Base-by-base conservation (phyloP, 2,329 filamentous ascomycete genomes). In the Beauveria rudraprayagi region DNA sequence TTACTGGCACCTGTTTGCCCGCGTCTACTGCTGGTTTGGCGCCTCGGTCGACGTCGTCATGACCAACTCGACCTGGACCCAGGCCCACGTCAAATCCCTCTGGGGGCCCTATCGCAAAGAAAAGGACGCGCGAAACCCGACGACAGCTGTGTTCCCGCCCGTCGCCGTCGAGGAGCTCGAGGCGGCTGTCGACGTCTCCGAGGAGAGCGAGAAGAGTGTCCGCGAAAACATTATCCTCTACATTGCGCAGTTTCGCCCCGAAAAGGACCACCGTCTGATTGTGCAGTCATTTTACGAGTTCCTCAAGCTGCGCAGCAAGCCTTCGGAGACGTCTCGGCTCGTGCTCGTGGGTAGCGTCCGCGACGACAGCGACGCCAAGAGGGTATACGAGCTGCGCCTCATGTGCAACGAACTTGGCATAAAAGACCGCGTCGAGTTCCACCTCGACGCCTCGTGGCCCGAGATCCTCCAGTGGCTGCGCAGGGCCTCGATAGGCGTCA, bases 51-150 rank as follows among this genome's bases (percentile, higher is more conserved):
- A 99, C 70, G 84, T 96, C 0, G 93, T 97, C 66, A 96, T 97
- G 91, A 96, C 94, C 62, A 99, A 99, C 75, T 96, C 91, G 5
- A 90, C 84, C 62, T 99, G 94, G 94, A 99, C 94, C 0, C 89
- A 94, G 66, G 82, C 77, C 1, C 92, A 97, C 70, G 88, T 97
- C 66, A 83, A 86, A 64, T 81, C 83, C 8, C 80, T 97, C 8
- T 97, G 93, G 93, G 87, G 86, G 0, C 81, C 78, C 58, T 77
- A 76, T 68, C 79, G 80, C 67, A 74, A 69, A 51, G 70, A 74
- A 47, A 77, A 78, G 63, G 75, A 76, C 62, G 75, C 76, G 63
- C 69, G 70, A 59, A 74, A 80, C 52, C 80, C 84, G 48, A 89
- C 91, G 46, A 82, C 84, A 5, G 89, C 94, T 26, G 86, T 97